Percentiles rank a stretch among this genome's conserved stretches.
phyloP scores from a whole-genome alignment of 116 monocot species.

The Dioscorea cayenensis region DNA sequence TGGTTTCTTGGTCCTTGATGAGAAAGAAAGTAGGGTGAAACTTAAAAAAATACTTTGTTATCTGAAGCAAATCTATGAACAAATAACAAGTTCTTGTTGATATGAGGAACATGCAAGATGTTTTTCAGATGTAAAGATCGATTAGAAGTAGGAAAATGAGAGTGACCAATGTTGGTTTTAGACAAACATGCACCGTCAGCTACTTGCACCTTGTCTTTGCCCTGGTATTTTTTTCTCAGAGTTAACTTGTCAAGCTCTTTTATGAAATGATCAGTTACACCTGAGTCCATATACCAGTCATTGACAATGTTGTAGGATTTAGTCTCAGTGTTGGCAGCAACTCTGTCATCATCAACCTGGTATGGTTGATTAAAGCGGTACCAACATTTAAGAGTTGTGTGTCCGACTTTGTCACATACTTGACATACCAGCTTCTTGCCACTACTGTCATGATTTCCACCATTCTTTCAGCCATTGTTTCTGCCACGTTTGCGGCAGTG shows the following conservation, averaged over 20 bases:
- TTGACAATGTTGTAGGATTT: not conserved
- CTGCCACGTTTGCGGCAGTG: no score
- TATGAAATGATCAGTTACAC: not conserved
- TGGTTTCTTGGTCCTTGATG: not conserved
- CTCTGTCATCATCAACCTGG: not conserved
- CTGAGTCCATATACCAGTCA: not conserved
- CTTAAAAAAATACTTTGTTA: not conserved
- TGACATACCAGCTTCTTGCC: not conserved
- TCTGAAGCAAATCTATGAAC: not conserved
- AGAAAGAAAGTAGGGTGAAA: not conserved
- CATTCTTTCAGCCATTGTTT: no score
- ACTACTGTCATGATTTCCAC: no score
- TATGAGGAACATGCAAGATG: not conserved
- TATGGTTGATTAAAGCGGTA: not conserved
- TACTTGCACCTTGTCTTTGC: not conserved
- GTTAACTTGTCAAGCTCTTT: not conserved
- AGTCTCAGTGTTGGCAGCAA: not conserved
- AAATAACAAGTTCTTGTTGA: not conserved
- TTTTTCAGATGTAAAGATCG: not conserved
- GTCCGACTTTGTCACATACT: not conserved
- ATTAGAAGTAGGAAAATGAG: not conserved
- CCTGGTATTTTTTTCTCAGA: not conserved
- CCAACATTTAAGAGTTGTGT: not conserved
- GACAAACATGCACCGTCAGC: not conserved
- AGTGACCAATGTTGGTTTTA: not conserved